Conservation (phyloP, 1,284 basidiomycete species). For the Cutaneotrichosporon arboriforme region DNA sequence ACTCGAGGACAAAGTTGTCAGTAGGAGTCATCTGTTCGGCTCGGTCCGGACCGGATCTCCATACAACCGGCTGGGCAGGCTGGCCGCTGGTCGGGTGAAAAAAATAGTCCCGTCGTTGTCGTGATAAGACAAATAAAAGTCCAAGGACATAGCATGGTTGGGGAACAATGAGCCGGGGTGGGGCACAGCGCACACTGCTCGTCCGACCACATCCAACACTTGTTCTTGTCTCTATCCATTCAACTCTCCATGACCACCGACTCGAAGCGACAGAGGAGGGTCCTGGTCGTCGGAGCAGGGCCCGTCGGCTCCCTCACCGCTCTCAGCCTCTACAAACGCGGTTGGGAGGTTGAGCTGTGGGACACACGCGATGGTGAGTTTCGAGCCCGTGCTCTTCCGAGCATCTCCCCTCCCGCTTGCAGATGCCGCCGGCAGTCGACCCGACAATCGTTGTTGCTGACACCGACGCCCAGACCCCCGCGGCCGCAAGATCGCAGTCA, state of each 20-base stretch:
- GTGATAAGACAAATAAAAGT: too few species aligned
- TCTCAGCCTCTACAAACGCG: conserved; percentile 74
- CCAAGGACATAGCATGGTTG: too few species aligned
- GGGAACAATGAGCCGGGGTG: neutral
- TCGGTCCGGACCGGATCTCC: too few species aligned
- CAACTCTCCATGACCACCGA: neutral
- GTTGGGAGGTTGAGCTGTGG: conserved; percentile 85
- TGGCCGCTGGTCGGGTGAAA: neutral
- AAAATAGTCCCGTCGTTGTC: neutral
- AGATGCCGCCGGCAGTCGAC: neutral
- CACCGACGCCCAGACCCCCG: conserved; percentile 34
- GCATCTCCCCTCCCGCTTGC: neutral
- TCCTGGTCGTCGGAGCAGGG: conserved; percentile 67
- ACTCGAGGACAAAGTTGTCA: too few species aligned
- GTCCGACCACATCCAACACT: neutral
- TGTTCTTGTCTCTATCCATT: too few species aligned
- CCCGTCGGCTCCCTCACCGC: conserved; percentile 92
- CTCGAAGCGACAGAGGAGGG: conserved; percentile 30
- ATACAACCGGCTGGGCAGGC: too few species aligned
- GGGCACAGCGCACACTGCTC: neutral
- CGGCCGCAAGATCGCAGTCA: conserved; percentile 33
- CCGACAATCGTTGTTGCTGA: neutral
- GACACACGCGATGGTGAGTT: conserved; percentile 74
- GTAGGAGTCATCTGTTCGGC: neutral
- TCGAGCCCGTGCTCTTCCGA: neutral